These are phyloP conservation scores for Fusarium tuaranense DNA, from an alignment of 2,329 filamentous ascomycete genomes.

Conservation along the genomic window DNA sequence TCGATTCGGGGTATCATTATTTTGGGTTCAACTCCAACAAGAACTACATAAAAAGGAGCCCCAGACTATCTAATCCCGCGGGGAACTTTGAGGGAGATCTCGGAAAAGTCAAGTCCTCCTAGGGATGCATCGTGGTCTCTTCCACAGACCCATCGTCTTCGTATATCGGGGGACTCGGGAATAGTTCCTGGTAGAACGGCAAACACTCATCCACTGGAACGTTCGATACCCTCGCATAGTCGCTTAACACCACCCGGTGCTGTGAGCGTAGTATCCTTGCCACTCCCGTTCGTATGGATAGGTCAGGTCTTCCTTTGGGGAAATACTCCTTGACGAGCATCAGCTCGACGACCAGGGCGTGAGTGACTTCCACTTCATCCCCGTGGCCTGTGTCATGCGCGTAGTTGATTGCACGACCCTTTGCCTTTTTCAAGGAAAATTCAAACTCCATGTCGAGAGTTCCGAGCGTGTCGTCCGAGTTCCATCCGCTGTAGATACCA, in stretches of 20 bases:
- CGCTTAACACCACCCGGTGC: slow-evolving; percentile 83
- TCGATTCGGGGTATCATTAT: not conserved
- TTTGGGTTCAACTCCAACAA: not conserved
- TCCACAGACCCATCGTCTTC: not conserved
- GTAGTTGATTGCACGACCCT: slow-evolving; percentile 62
- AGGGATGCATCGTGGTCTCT: not conserved
- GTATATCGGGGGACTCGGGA: slow-evolving; percentile 16
- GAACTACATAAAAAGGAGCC: not conserved
- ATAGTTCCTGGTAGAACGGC: slow-evolving; percentile 12
- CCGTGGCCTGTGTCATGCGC: slow-evolving; percentile 81
- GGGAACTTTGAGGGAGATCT: too few species aligned
- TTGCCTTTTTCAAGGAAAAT: slow-evolving; percentile 53
- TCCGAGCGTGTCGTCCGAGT: slow-evolving; percentile 69
- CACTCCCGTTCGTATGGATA: slow-evolving; percentile 86
- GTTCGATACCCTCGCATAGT: slow-evolving; percentile 49
- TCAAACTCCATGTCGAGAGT: slow-evolving; percentile 73
- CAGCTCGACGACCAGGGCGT: slow-evolving; percentile 89
- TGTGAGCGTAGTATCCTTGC: slow-evolving; percentile 92
- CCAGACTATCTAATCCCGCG: not conserved
- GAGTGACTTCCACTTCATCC: slow-evolving; percentile 81
- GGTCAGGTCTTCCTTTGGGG: slow-evolving; percentile 71
- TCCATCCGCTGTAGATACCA: slow-evolving; percentile 89
- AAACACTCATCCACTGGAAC: not conserved
- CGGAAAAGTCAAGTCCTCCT: not conserved
- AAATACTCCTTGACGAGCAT: slow-evolving; percentile 91